Evolutionary conservation across 2,329 filamentous ascomycete genomes (phyloP).

Genomic region (Phaeosphaeriaceae sp.): DNA sequence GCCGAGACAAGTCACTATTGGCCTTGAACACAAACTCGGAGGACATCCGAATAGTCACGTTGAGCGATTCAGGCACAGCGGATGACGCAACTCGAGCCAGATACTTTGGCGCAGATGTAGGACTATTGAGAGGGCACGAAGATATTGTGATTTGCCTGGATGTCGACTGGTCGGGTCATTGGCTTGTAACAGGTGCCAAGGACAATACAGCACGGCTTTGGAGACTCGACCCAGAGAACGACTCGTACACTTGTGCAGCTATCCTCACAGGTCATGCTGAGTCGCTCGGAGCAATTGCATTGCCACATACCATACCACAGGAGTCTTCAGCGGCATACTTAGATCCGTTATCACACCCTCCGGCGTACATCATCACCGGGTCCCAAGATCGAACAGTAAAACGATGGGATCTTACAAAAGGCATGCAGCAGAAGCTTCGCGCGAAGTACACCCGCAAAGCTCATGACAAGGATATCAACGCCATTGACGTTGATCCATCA

Average conservation of each 20-base stretch:
- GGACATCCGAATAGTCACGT: conserved; percentile 84
- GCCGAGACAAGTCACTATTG: conserved; percentile 78
- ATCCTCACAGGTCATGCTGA: conserved; percentile 92
- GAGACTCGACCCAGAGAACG: conserved; percentile 78
- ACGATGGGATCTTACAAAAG: conserved; percentile 75
- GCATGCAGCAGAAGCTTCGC: conserved; percentile 62
- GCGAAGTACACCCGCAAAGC: conserved; percentile 90
- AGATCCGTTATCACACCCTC: conserved; percentile 79
- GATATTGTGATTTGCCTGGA: conserved; percentile 96
- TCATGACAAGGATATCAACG: conserved; percentile 99
- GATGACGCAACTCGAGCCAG: conserved; percentile 44
- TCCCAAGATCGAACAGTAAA: conserved; percentile 97
- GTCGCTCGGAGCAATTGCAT: conserved; percentile 85
- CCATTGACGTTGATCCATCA: conserved; percentile 78
- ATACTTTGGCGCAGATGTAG: conserved; percentile 91
- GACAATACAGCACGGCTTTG: conserved; percentile 94
- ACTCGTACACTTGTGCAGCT: conserved; percentile 79
- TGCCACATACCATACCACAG: conserved; percentile 73
- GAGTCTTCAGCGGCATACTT: conserved; percentile 72
- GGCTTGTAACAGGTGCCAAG: conserved; percentile 95
- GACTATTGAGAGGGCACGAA: conserved; percentile 84
- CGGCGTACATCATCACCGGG: conserved; percentile 84
- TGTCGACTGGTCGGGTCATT: conserved; percentile 95
- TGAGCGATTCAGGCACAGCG: conserved; percentile 50
- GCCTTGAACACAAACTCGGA: conserved; percentile 95